Evolutionary conservation across 805 yeast genomes (phyloP), one percentile per base, ranked within the genome.

Genomic region (Suhomyces tanzawaensis): DNA sequence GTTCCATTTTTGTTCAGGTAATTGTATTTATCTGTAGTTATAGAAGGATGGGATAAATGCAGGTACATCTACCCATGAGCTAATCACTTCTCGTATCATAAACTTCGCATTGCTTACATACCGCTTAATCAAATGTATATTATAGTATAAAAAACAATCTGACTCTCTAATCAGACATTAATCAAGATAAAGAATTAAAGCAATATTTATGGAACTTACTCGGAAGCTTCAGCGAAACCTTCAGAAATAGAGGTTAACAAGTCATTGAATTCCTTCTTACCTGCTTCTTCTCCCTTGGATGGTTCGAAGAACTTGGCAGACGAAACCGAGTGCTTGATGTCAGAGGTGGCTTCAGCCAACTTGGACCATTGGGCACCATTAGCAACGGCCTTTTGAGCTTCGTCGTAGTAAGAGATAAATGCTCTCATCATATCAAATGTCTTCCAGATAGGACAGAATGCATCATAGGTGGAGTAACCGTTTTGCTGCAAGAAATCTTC

Each of bases 391-490:
- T 89, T 90, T 71, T 91, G 98, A 22, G 99, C 97, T 72, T 93
- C 98, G 52, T 91, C 97, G 58, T 86, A 81, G 69, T 93, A 93
- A 24, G 89, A 68, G 42, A 90, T 80, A 57, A 93, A 93, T 8
- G 90, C 83, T 66, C 85, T 89, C 98, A 93, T 90, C 99, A 93
- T 93, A 63, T 87, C 93, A 53, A 79, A 84, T 32, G 99, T 93
- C 76, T 93, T 93, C 99, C 99, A 93, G 59, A 93, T 86, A 50
- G 99, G 99, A 72, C 99, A 93, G 85, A 89, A 93, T 26, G 95
- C 96, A 69, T 93, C 99, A 62, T 93, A 93, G 30, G 95, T 73
- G 32, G 99, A 93, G 72, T 93, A 93, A 72, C 99, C 99, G 70
- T 93, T 93, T 74, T 93, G 99, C 72, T 93, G 99, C 64, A 93